These are phyloP conservation scores for Phytophthora pseudosyringae DNA, from an alignment of 352 stramenopile species.

Conservation along the genomic window DNA sequence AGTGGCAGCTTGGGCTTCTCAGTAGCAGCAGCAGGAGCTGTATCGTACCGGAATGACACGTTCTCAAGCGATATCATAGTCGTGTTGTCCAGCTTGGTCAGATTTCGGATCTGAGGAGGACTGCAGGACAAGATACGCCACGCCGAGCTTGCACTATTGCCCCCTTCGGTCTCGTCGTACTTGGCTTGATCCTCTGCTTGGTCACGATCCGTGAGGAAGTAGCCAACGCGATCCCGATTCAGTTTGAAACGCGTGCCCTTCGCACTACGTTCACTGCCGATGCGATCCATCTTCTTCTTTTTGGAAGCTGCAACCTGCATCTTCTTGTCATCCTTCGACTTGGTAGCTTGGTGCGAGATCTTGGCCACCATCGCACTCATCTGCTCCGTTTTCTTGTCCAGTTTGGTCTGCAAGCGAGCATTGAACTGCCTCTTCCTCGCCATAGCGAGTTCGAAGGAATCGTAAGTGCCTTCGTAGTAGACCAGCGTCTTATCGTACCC, in stretches of 20 bases:
- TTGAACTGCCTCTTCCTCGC: slow-evolving; percentile 55
- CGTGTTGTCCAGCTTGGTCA: slow-evolving; percentile 51
- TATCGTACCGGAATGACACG: slow-evolving; percentile 54
- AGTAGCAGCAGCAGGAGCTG: not conserved
- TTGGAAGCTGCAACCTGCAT: slow-evolving; percentile 65
- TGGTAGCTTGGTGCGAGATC: slow-evolving; percentile 46
- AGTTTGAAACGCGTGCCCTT: slow-evolving; percentile 69
- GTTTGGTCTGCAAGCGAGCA: slow-evolving; percentile 50
- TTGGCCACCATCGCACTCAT: slow-evolving; percentile 59
- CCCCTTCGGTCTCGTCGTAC: slow-evolving; percentile 44
- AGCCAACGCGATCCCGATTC: slow-evolving; percentile 56
- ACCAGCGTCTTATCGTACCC: slow-evolving; percentile 60
- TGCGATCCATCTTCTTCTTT: slow-evolving; percentile 75
- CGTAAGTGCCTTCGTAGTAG: slow-evolving; percentile 72
- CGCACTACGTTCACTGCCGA: slow-evolving; percentile 55
- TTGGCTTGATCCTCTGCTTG: slow-evolving; percentile 51
- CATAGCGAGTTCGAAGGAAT: slow-evolving; percentile 63
- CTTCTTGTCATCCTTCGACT: slow-evolving; percentile 68
- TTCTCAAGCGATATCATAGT: slow-evolving; percentile 67
- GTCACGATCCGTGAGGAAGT: slow-evolving; percentile 41
- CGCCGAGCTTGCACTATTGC: slow-evolving; percentile 29
- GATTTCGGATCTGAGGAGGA: slow-evolving; percentile 63
- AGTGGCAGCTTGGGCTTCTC: slow-evolving; percentile 32
- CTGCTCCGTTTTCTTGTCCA: slow-evolving; percentile 64
- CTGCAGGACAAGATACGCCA: slow-evolving; percentile 53